Percentiles rank a stretch among this genome's conserved stretches.
Evolutionary conservation across 371 early-diverging fungal genomes (phyloP).

Genomic region (Mortierella sp.): DNA sequence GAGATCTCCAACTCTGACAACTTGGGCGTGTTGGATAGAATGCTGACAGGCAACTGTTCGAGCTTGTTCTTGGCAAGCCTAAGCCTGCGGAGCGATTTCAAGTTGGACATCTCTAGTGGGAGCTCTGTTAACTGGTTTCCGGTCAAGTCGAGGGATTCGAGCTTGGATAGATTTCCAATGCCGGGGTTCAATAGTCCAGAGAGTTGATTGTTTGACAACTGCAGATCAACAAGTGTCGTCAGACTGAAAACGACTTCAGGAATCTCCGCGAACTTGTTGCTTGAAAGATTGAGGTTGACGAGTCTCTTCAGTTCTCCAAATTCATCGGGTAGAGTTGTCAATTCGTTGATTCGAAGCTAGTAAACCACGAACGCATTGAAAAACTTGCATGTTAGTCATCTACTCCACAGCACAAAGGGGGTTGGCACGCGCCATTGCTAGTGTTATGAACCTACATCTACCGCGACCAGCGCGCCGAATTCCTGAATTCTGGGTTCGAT

Average conservation of each 20-base stretch:
- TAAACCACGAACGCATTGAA: not conserved
- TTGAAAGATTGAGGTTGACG: constrained; percentile 58
- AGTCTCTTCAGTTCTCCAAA: constrained; percentile 59
- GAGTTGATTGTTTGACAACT: constrained; percentile 62
- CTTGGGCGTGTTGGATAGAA: constrained; percentile 50
- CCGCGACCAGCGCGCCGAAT: constrained; percentile 66
- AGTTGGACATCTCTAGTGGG: constrained; percentile 60
- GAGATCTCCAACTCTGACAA: constrained; percentile 62
- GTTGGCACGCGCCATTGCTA: too few relatives aligned
- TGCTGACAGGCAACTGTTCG: constrained; percentile 56
- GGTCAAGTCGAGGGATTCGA: constrained; percentile 71
- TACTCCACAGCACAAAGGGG: too few relatives aligned
- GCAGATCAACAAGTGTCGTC: constrained; percentile 58
- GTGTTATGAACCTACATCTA: constrained; percentile 67
- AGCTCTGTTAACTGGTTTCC: constrained; percentile 65
- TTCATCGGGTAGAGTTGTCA: constrained; percentile 60
- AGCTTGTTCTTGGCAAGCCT: constrained; percentile 67
- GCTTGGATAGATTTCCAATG: constrained; percentile 45
- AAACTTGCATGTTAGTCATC: not conserved
- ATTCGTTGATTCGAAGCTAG: constrained; percentile 67
- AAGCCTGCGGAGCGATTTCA: constrained; percentile 64
- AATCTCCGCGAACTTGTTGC: constrained; percentile 60
- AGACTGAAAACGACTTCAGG: constrained; percentile 58
- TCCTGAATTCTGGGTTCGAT: constrained; percentile 73
- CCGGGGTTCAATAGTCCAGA: constrained; percentile 45